Evolutionary conservation across 1,284 basidiomycete genomes (phyloP).

Genomic region (Leccinum proximum): DNA sequence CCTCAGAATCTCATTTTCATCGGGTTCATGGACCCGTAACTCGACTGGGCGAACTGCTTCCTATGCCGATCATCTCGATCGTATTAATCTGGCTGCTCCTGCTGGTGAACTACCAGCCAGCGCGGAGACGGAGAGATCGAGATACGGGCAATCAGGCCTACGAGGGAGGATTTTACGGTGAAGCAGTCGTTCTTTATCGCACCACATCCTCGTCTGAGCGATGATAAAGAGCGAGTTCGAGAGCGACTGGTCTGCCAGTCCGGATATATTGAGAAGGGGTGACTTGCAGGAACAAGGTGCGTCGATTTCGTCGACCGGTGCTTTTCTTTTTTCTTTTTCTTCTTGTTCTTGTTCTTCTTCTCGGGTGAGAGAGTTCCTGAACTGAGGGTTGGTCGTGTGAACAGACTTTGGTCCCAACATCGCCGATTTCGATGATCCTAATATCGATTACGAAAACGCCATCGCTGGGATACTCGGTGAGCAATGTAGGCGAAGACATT

Average conservation of each 20-base stretch:
- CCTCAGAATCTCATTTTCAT: too few species aligned
- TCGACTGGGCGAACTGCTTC: too few species aligned
- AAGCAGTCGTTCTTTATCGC: background rate
- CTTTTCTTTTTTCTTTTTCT: background rate
- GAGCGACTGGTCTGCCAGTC: background rate
- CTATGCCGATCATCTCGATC: too few species aligned
- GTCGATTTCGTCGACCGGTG: background rate
- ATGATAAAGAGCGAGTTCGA: slow-evolving; percentile 15
- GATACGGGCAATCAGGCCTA: too few species aligned
- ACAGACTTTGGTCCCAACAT: slow-evolving; percentile 15
- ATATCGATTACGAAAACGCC: slow-evolving; percentile 49
- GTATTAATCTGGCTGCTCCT: too few species aligned
- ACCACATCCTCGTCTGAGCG: background rate
- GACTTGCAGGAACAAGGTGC: slow-evolving; percentile 11
- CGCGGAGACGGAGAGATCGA: too few species aligned
- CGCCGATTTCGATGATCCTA: slow-evolving; percentile 58
- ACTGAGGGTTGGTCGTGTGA: background rate
- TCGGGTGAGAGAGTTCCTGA: background rate
- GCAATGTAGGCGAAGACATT: background rate
- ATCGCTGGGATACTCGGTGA: slow-evolving; percentile 36
- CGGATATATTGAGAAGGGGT: slow-evolving; percentile 14
- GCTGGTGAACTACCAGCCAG: too few species aligned
- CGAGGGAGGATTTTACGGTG: background rate
- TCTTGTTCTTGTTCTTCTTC: too few species aligned
- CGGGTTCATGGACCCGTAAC: too few species aligned